Conservation (phyloP, 2,329 filamentous ascomycete genomes). For the Calonectria hongkongensis region DNA sequence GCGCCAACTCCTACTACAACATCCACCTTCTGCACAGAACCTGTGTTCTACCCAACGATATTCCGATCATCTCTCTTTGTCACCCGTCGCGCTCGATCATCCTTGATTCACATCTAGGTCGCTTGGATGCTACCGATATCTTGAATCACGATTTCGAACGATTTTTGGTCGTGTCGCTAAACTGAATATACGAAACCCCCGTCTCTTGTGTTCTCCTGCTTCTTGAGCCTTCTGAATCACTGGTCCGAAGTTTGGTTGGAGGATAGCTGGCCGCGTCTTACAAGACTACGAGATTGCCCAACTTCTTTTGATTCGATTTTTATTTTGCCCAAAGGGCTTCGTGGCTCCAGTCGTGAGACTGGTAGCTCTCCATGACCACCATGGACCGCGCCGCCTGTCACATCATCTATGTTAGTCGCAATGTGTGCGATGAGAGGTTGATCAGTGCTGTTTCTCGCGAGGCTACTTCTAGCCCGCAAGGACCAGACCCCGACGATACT, state of each 20-base stretch:
- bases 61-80: conserved; percentile 44
- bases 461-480: conserved; percentile 47
- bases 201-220: conserved; percentile 19
- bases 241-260: conserved; percentile 20
- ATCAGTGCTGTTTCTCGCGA: conserved; percentile 55
- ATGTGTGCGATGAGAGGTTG: conserved; percentile 68
- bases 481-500: conserved; percentile 64
- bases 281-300: conserved; percentile 38
- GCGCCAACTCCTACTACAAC: conserved; percentile 47
- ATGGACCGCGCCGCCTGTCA: conserved; percentile 76
- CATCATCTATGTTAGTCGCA: conserved; percentile 76
- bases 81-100: conserved; percentile 40
- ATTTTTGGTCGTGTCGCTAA: conserved; percentile 40
- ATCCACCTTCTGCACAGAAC: conserved; percentile 40
- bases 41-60: conserved; percentile 48
- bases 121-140: conserved; percentile 47
- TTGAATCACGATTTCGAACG: conserved; percentile 41
- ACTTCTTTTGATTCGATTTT: conserved; percentile 47
- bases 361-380: conserved; percentile 72
- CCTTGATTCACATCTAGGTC: conserved; percentile 35
- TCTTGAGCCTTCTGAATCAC: conserved; percentile 17
- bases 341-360: conserved; percentile 77
- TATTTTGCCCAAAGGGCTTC: conserved; percentile 65
- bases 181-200: conserved; percentile 29
- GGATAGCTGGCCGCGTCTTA: conserved; percentile 37